Conservation (phyloP, 2,329 filamentous ascomycete genomes). For the Elsinoe australis region DNA sequence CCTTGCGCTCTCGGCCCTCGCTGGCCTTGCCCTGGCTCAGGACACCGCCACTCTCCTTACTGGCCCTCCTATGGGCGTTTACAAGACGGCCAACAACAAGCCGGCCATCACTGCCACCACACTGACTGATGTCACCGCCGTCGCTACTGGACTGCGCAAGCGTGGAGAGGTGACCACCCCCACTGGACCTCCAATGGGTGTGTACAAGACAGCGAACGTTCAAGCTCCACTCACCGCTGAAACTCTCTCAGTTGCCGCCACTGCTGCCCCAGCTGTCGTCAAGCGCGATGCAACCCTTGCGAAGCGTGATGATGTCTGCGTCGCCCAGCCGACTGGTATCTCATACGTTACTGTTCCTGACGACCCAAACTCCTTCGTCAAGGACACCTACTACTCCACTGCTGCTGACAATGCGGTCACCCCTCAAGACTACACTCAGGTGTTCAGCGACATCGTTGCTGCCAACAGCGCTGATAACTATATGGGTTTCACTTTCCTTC, state of each 20-base stretch:
- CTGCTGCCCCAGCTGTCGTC: neutral
- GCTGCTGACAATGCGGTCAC: neutral
- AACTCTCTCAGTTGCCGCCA: slow-evolving; percentile 13
- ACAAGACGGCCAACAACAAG: slow-evolving; percentile 12
- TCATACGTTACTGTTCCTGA: neutral
- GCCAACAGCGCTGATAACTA: slow-evolving; percentile 19
- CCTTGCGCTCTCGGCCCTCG: slow-evolving; percentile 11
- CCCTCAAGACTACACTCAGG: slow-evolving; percentile 3
- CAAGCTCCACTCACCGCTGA: slow-evolving; percentile 12
- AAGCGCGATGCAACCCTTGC: slow-evolving; percentile 1
- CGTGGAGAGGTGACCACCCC: neutral
- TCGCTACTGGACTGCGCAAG: neutral
- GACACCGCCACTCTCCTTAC: neutral
- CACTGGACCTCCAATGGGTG: slow-evolving; percentile 10
- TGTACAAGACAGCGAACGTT: neutral
- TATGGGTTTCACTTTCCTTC: slow-evolving; percentile 24
- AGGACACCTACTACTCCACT: slow-evolving; percentile 6
- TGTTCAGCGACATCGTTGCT: slow-evolving; percentile 6
- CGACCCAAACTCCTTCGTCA: slow-evolving; percentile 7
- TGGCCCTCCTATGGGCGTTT: slow-evolving; percentile 13
- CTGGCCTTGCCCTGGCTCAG: slow-evolving; percentile 11
- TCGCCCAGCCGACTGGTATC: slow-evolving; percentile 12
- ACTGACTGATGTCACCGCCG: neutral
- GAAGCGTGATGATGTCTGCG: slow-evolving; percentile 13
- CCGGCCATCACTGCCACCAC: slow-evolving; percentile 12